Evolutionary conservation across 2,329 filamentous ascomycete species (phyloP).

Genomic region (Cercospora zeina): DNA sequence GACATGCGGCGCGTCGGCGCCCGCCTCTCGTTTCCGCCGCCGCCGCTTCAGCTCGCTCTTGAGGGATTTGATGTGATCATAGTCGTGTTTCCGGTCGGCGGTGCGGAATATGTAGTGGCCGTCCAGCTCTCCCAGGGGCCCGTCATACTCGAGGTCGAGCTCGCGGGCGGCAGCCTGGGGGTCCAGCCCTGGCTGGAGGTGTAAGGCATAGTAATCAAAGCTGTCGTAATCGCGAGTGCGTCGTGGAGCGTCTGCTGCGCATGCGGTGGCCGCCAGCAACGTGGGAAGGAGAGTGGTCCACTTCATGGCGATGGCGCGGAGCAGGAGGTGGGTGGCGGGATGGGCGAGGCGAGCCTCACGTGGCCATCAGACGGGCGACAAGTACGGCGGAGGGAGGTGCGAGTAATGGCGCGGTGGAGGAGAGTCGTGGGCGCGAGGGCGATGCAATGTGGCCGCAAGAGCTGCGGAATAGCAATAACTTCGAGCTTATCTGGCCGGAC

Average conservation of each 20-base stretch:
- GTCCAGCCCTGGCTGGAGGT: conserved; percentile 66
- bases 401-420: neutral
- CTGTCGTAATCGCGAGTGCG: conserved; percentile 58
- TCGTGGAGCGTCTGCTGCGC: conserved; percentile 11
- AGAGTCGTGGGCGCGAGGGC: neutral
- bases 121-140: conserved; percentile 72
- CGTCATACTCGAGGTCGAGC: conserved; percentile 78
- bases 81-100: conserved; percentile 57
- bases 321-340: neutral
- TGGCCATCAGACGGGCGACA: neutral
- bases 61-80: conserved; percentile 51
- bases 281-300: conserved; percentile 17
- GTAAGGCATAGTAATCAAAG: conserved; percentile 91
- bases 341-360: conserved; percentile 3
- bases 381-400: neutral
- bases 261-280: conserved; percentile 17
- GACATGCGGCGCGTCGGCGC: conserved; percentile 52
- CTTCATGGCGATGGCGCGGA: conserved; percentile 12
- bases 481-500: neutral
- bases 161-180: conserved; percentile 69
- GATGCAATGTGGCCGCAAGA: neutral
- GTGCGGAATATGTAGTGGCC: conserved; percentile 84
- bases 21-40: conserved; percentile 62
- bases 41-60: conserved; percentile 57
- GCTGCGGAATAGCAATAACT: neutral